Evolutionary conservation across 2,329 filamentous ascomycete species (phyloP).

Genomic region (Ceratocystis ficicola): DNA sequence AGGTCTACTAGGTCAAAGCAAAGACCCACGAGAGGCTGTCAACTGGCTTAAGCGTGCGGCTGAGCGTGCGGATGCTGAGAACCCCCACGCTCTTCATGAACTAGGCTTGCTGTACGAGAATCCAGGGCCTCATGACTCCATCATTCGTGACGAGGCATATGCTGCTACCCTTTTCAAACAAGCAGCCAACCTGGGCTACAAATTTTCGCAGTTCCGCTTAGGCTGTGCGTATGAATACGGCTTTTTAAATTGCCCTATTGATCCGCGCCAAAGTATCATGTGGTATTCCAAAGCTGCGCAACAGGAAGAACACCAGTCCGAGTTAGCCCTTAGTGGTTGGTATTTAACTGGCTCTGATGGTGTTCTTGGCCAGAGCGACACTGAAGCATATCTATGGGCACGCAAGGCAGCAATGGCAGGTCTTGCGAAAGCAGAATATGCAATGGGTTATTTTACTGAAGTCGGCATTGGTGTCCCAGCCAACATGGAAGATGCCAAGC

Average conservation of each 20-base stretch:
- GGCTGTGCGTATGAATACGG: slow-evolving; percentile 87
- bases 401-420: slow-evolving; percentile 82
- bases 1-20: slow-evolving; percentile 75
- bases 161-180: slow-evolving; percentile 71
- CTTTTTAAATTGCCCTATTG: slow-evolving; percentile 66
- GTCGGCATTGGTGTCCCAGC: slow-evolving; percentile 79
- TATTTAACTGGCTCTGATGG: slow-evolving; percentile 85
- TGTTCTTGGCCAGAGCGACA: slow-evolving; percentile 82
- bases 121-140: slow-evolving; percentile 53
- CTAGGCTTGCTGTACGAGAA: slow-evolving; percentile 56
- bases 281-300: slow-evolving; percentile 89
- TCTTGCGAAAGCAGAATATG: slow-evolving; percentile 87
- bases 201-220: slow-evolving; percentile 83
- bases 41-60: slow-evolving; percentile 89
- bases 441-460: slow-evolving; percentile 88
- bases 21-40: slow-evolving; percentile 73
- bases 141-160: slow-evolving; percentile 72
- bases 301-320: slow-evolving; percentile 88
- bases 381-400: slow-evolving; percentile 94
- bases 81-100: slow-evolving; percentile 91
- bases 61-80: slow-evolving; percentile 74
- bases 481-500: slow-evolving; percentile 87
- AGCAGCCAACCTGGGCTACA: slow-evolving; percentile 82
- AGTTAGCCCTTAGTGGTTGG: slow-evolving; percentile 78
- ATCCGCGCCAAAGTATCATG: slow-evolving; percentile 72